phyloP scores from a whole-genome alignment of 1,139 yeast species.

The Sugiyamaella neomexicana region DNA sequence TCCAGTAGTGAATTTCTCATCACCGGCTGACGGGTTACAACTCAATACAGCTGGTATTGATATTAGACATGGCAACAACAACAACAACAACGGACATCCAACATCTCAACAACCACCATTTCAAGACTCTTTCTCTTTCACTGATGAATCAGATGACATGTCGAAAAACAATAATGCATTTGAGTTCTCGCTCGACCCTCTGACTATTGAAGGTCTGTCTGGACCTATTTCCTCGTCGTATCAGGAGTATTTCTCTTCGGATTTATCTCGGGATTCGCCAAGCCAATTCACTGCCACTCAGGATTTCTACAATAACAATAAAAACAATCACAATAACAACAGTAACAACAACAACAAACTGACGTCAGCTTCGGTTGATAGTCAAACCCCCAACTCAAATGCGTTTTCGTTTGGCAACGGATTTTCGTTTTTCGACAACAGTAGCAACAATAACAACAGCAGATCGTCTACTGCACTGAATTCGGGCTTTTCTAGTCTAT shows the following conservation, averaged over 20 bases:
- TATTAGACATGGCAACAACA: no score
- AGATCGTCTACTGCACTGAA: slow-evolving; percentile 6
- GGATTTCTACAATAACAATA: slow-evolving; percentile 12
- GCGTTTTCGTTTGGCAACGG: slow-evolving; percentile 17
- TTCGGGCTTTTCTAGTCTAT: slow-evolving; percentile 20
- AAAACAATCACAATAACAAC: neutral
- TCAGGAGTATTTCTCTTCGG: slow-evolving; percentile 21
- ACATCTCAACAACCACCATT: neutral
- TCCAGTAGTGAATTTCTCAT: neutral
- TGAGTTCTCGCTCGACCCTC: slow-evolving; percentile 36
- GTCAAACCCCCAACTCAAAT: slow-evolving; percentile 1
- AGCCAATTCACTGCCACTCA: slow-evolving; percentile 15
- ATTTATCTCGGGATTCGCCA: neutral
- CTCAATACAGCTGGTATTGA: no score
- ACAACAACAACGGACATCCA: no score
- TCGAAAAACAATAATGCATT: slow-evolving; percentile 28
- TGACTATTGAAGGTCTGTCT: slow-evolving; percentile 37
- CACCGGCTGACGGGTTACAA: neutral
- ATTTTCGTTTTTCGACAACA: slow-evolving; percentile 18
- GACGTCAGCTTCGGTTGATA: neutral
- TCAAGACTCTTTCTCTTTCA: slow-evolving; percentile 1
- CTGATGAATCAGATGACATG: neutral
- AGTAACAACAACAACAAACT: neutral
- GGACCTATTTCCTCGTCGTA: slow-evolving; percentile 23
- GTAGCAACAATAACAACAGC: neutral